Evolutionary conservation across 352 stramenopile genomes (phyloP), one percentile per base, ranked within the genome.

Genomic region (Pythium apleroticum): DNA sequence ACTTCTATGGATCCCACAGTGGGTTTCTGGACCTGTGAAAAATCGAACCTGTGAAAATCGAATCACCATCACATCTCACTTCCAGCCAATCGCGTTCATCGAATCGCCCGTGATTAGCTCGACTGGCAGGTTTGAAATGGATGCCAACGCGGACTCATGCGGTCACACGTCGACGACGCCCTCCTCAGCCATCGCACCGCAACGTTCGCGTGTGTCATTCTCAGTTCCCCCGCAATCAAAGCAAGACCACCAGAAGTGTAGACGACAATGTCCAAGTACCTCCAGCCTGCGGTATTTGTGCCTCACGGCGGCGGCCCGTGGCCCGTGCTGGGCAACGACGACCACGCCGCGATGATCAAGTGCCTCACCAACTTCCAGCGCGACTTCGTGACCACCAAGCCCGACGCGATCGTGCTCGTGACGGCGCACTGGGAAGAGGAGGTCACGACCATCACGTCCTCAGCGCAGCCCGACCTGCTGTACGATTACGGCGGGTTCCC

Each of bases 401-500:
- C 81, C 9, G 85, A 80, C 76, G 73, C 72, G 19, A 89, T 96
- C 57, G 71, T 97, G 20, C 73, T 97, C 20, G 65, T 97, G 20
- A 89, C 80, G 15, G 90, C 87, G 19, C 90, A 97, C 63, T 97
- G 83, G 79, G 84, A 96, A 68, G 68, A 63, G 4, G 69, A 74
- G 39, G 68, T 71, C 20, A 63, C 57, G 2, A 73, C 70, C 17
- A 86, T 85, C 62, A 81, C 75, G 24, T 80, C 77, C 20, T 45
- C 75, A 5, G 71, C 80, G 19, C 58, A 69, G 0, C 83, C 81
- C 14, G 66, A 75, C 12, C 81, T 98, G 57, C 72, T 94, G n/a
- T 97, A 78, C 71, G 93, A 98, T 74, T 98, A 98, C 74, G 84
- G 82, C 55, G 89, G 89, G 3, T 98, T 98, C 69, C 88, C 89